These are phyloP conservation scores for Penicillium paneum DNA, from an alignment of 2,329 filamentous ascomycete species.

Conservation along the genomic window DNA sequence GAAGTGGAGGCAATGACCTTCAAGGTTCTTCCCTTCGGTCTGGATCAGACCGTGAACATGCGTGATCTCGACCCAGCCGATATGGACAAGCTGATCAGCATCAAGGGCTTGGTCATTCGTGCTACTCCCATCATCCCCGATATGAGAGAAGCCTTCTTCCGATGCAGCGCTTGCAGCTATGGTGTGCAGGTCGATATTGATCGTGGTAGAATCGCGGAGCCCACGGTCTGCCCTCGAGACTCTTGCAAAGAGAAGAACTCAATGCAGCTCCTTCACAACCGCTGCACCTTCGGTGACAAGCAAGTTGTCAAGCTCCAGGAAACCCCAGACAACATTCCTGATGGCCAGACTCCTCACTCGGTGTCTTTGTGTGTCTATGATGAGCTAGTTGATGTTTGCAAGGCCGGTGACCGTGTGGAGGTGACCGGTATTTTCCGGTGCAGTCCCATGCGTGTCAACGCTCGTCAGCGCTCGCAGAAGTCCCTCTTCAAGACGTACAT, in stretches of 20 bases:
- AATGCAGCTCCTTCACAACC: conserved; percentile 97
- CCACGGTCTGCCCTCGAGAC: conserved; percentile 79
- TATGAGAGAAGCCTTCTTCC: conserved; percentile 99
- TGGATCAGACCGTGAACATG: conserved; percentile 84
- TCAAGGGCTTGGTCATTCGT: conserved; percentile 94
- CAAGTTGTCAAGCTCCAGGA: conserved; percentile 98
- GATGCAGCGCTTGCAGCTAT: conserved; percentile 88
- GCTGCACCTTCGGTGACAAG: conserved; percentile 92
- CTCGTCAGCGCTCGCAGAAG: conserved; percentile 86
- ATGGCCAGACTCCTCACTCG: conserved; percentile 94
- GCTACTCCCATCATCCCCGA: conserved; percentile 96
- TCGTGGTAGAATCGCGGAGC: conserved; percentile 92
- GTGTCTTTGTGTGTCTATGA: conserved; percentile 96
- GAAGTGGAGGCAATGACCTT: conserved; percentile 79
- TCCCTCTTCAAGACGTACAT: conserved; percentile 98
- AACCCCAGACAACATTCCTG: conserved; percentile 89
- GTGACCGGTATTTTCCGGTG: conserved; percentile 96
- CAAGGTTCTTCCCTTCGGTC: conserved; percentile 82
- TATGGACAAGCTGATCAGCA: conserved; percentile 91
- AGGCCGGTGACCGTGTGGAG: conserved; percentile 92
- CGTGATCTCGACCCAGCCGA: conserved; percentile 91
- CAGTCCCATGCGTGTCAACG: conserved; percentile 89
- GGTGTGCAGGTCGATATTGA: conserved; percentile 88
- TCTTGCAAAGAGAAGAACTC: conserved; percentile 85
- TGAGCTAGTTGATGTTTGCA: conserved; percentile 95